Percentiles rank a stretch among this genome's conserved stretches.
Conservation (phyloP, 331 rosid species). For the Acacia concinna region DNA sequence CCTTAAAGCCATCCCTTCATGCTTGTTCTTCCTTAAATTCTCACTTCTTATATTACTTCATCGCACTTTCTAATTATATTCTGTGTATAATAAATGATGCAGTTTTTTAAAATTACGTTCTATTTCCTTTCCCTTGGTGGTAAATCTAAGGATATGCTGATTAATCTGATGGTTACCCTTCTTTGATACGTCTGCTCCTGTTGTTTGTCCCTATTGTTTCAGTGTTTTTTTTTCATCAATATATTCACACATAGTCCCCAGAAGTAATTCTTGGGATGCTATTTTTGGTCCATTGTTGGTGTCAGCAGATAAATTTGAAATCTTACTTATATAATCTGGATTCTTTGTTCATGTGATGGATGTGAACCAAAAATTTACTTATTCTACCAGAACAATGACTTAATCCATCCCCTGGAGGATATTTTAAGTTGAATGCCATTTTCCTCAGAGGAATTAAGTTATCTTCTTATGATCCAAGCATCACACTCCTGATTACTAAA, state of each 20-base stretch:
- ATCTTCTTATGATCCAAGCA: background rate
- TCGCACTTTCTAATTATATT: background rate
- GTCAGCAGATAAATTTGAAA: background rate
- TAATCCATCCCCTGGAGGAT: background rate
- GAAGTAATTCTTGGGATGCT: constrained; percentile 13
- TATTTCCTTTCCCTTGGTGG: background rate
- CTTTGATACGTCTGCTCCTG: background rate
- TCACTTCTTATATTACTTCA: background rate
- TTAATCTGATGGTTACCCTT: background rate
- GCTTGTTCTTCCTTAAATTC: constrained; percentile 12
- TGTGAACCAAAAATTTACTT: constrained; percentile 15
- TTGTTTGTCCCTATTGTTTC: background rate
- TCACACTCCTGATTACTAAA: too few relatives aligned
- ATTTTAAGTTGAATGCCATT: background rate
- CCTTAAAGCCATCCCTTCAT: background rate
- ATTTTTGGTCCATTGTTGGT: background rate
- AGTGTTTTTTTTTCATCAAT: background rate
- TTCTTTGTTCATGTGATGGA: constrained; percentile 19
- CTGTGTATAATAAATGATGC: background rate
- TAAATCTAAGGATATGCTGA: background rate
- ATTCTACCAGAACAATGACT: background rate
- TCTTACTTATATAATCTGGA: background rate
- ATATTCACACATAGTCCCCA: background rate
- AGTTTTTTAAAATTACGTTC: background rate
- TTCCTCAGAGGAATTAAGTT: background rate